Conservation (phyloP, 306 rosid species). For the Hylodesmum podocarpum region DNA sequence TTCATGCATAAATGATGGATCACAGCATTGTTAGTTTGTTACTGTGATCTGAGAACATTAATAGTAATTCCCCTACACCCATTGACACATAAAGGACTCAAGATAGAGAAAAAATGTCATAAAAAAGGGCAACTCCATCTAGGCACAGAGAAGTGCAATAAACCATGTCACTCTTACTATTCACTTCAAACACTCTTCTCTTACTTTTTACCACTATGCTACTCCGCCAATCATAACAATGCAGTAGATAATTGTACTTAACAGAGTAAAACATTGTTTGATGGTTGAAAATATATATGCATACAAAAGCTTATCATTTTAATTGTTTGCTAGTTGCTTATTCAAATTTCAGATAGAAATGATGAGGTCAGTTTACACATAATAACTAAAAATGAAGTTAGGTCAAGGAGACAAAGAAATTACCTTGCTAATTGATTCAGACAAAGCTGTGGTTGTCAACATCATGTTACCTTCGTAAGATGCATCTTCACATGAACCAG, state of each 20-base stretch:
- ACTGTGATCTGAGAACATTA: neutral
- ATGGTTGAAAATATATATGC: neutral
- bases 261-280: neutral
- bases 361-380: constrained; percentile 5
- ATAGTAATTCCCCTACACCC: neutral
- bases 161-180: constrained; percentile 9
- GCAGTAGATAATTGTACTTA: neutral
- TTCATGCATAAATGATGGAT: constrained; percentile 14
- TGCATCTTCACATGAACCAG: constrained; percentile 84
- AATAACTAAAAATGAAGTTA: constrained; percentile 21
- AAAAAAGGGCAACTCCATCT: neutral
- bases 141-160: constrained; percentile 9
- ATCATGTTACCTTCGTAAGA: constrained; percentile 75
- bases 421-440: constrained; percentile 86
- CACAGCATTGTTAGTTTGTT: neutral
- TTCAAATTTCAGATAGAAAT: constrained; percentile 9
- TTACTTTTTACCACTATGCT: neutral
- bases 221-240: constrained; percentile 15
- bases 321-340: constrained; percentile 11
- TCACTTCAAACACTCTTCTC: constrained; percentile 5
- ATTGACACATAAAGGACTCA: neutral
- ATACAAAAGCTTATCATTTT: neutral
- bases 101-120: neutral
- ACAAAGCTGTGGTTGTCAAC: constrained; percentile 80
- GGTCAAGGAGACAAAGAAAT: constrained; percentile 19